Evolutionary conservation across 225 moss, liverwort and hornwort species (phyloP), one percentile per base, ranked within the genome.

Genomic region (Physcomitrellopsis africana): DNA sequence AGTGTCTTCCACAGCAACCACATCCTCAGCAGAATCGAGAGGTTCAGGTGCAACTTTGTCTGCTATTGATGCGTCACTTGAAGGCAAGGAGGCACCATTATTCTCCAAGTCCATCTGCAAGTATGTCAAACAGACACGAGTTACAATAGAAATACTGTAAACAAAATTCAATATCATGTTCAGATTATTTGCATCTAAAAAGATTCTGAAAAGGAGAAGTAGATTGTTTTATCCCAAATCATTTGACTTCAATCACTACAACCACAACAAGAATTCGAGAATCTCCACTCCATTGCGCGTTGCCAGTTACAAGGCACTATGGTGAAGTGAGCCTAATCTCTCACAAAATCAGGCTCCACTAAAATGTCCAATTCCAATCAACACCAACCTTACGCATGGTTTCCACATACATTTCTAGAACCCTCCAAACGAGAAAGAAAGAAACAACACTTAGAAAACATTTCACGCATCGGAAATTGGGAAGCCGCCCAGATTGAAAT

Each of bases 1-100:
- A 43, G 65, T 75, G 16, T 79, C 77, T 81, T 90, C 87, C 11
- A 51, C 67, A 75, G 85, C 72, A 68, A 44, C 23, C 15, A 72
- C 64, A 18, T 48, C 68, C 58, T 78, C 84, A 56, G 52, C 44
- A 79, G 70, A 48, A 67, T 81, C 82, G 59, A 74, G 63, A 41
- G 86, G 88, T 63, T 87, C 82, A 20, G 85, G 84, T 67, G 82
- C 81, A 80, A 85, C 85, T 81, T 74, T 78, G 55, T 82, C 82
- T 43, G 84, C 82, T 17, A 77, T 46, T 26, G 88, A 88, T 65
- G 80, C 82, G 54, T 85, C 80, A 63, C 56, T 72, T 45, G 68
- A 77, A 46, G 73, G 68, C 55, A 76, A 67, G 19, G 77, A 73
- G 51, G 67, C 63, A 32, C 56, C 72, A 68, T 69, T 81, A 41